phyloP scores from a whole-genome alignment of 2,329 filamentous ascomycete species.

The Karstenula rhodostoma region DNA sequence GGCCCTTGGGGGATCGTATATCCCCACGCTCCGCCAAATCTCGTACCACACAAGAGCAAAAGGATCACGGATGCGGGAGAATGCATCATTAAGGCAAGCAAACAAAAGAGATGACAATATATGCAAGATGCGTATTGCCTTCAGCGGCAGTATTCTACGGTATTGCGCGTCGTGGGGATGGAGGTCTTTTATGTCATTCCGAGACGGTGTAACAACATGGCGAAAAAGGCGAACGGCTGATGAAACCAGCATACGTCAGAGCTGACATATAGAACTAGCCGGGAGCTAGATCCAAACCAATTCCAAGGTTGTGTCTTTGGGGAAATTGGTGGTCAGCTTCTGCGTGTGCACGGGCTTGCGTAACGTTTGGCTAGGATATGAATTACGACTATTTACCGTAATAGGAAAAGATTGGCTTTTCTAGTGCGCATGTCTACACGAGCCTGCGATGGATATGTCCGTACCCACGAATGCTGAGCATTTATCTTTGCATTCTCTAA shows the following conservation, averaged over 20 bases:
- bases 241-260: background rate
- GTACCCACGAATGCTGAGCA: background rate
- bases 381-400: background rate
- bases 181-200: background rate
- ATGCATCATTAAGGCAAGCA: background rate
- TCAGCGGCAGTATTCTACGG: background rate
- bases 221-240: background rate
- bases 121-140: background rate
- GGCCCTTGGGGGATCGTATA: conserved; percentile 1
- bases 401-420: background rate
- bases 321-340: background rate
- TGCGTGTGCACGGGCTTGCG: background rate
- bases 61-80: background rate
- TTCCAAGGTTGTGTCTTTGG: background rate
- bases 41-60: background rate
- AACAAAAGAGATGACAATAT: background rate
- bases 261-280: background rate
- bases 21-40: background rate
- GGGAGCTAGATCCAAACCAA: background rate
- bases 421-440: background rate
- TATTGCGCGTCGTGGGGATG: background rate
- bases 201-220: background rate
- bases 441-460: background rate
- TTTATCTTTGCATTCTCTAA: background rate
- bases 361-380: background rate